Base-by-base conservation (phyloP, 2,329 filamentous ascomycete genomes). In the Aspergillus costaricaensis region DNA sequence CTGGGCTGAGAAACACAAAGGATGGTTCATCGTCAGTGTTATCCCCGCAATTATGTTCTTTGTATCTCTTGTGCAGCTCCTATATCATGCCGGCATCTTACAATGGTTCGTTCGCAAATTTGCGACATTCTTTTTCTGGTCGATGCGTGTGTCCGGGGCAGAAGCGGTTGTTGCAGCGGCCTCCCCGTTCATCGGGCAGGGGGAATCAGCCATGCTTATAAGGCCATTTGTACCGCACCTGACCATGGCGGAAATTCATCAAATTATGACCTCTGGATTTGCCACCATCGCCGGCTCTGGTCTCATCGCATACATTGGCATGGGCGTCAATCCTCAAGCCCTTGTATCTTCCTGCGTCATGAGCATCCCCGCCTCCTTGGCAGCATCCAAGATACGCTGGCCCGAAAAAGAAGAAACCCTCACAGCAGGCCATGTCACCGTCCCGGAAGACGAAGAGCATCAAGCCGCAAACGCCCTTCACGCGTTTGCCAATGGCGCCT, bases 1-100 rank as follows among this genome's bases (percentile, higher is more conserved):
- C 2, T 75, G 76, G 49, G 7, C 80, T 82, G 5, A 72, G 80
- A 3, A 82, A 1, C 71, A 72, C n/a, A 53, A 52, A 12, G 67
- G 70, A 4, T 92, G 84, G 85, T 96, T 96, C 84, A 82, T 96
- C 64, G 83, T 89, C 53, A 81, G 83, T 53, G 92, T 96, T 63
- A 83, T 96, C n/a, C 92, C 93, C 0, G 88, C 93, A 69, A 96
- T 97, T 77, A 91, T 96, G 80, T 97, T 96, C 86, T 96, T 97
- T 86, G 90, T 96, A 60, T 87, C 92, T 1, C 82, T 96, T n/a
- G 91, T 96, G 25, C 91, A 96, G 77, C 85, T 96, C 14, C 78
- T 96, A 47, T 96, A 91, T 81, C 90, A 93, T 81, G 83, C 88
- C 68, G 90, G 90, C 2, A 82, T 92, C 64, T 80, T 96, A 56